Evolutionary conservation across 192 early-diverging fungal genomes (phyloP), one percentile per base, ranked within the genome.

Genomic region (Coemansia sp.): DNA sequence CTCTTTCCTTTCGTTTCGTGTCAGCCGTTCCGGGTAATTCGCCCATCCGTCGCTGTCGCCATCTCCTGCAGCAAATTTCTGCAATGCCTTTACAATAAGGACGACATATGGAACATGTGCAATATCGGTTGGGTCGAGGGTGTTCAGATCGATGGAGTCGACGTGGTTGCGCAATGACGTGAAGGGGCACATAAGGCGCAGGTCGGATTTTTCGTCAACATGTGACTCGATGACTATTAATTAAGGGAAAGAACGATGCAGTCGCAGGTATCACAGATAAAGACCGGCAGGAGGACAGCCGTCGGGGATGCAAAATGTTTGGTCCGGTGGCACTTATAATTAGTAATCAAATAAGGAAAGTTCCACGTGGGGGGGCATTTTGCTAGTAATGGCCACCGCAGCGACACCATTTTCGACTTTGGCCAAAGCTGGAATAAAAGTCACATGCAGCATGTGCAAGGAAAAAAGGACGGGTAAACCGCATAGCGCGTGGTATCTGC

Each of bases 151-250:
- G 71, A 93, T 89, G 3, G 73, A 78, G 14, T 87, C 76, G 3
- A 79, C 87, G 74, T 87, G 90, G 1, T 67, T 71, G 5, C 65
- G 55, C 15, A 99, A 76, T 34, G 85, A 88, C 8, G 85, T 81
- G 76, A 97, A 96, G 7, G 97, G 95, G 34, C 76, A 65, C 71
- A 90, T 89, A 34, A 99, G 70, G 10, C 97, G 90, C 25, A 96
- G 83, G 76, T 97, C 97, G 9, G 84, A 65, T 33, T 84, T 73
- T 52, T 71, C 85, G 20, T 91, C 92, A 9, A 90, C 92, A 73
- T 99, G 95, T 17, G 91, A 86, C 70, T 99, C 96, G 29, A 96
- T 86, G 46, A 96, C 93, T 94, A 82, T 52, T 49, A 52, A 65
- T 52, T 52, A 48, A 48, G 45, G n/a, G 17, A 19, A 48, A 48